A percentile compares a stretch with the other conserved stretches of the same genome.
Conservation (phyloP, 139 green algal genomes). For the Edaphochlamys debaryana region DNA sequence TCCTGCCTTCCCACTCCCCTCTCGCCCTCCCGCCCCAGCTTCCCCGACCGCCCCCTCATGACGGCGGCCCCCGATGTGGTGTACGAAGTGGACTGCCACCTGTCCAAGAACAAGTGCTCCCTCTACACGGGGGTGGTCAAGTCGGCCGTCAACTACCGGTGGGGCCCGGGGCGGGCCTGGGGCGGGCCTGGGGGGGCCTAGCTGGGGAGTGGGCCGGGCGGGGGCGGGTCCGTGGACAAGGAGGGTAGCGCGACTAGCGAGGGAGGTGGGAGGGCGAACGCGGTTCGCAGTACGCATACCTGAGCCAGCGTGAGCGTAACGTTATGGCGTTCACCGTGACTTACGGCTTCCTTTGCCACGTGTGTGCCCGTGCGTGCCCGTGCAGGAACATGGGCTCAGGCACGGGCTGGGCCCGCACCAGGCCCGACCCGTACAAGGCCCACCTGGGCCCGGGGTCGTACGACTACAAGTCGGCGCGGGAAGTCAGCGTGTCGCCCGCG, state of each 20-base stretch:
- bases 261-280: too few relatives aligned
- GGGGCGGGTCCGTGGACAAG: not conserved
- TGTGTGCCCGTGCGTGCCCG: too few relatives aligned
- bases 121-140: constrained; percentile 24
- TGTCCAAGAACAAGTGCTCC: constrained; percentile 30
- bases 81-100: constrained; percentile 43
- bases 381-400: constrained; percentile 41
- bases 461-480: constrained; percentile 23
- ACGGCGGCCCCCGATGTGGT: constrained; percentile 32
- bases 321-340: too few relatives aligned
- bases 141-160: constrained; percentile 35
- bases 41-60: constrained; percentile 38
- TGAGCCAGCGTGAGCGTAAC: too few relatives aligned
- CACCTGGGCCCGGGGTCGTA: constrained; percentile 38
- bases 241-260: too few relatives aligned
- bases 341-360: too few relatives aligned
- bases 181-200: not conserved
- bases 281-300: too few relatives aligned
- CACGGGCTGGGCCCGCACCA: not conserved
- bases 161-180: not conserved
- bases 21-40: too few relatives aligned
- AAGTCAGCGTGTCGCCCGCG: constrained; percentile 18
- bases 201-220: not conserved
- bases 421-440: not conserved
- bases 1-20: too few relatives aligned